Base-by-base conservation (phyloP, 257 asterid species). In the Ocimum tenuiflorum region DNA sequence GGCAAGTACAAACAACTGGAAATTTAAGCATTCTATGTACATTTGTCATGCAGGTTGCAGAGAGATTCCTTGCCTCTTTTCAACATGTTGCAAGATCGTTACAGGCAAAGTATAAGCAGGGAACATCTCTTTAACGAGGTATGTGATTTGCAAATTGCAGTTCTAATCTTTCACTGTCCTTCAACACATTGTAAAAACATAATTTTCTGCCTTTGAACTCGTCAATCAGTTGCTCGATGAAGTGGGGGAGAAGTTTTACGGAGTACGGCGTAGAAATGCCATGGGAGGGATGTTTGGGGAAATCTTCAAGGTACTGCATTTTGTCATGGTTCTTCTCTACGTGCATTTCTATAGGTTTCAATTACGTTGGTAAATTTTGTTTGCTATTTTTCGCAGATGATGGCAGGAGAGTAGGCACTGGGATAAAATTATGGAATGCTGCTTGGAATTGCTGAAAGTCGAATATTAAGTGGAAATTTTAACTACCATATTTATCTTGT, bases 211-310 rank as follows among this genome's bases (percentile, higher is more conserved):
- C 76, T 54, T 65, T 52, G 42, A 41, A 56, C 36, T 66, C 60
- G 24, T 73, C 77, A 71, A 68, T 72, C 73, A 91, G 98, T 81
- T 89, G 80, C 83, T 91, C 47, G 96, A 91, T 67, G 95, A 85
- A 74, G 75, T 91, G 17, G 98, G 89, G 0, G 88, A 81, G 79
- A 89, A 84, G 77, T 91, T 91, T 61, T 91, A 89, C 56, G 96
- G 96, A 11, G 91, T 91, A 52, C 82, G 69, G 18, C 92, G 96
- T 36, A 75, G 77, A 79, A 89, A 76, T 73, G 52, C 94, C 63
- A 71, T 91, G 91, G 95, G 90, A 17, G 98, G 98, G 78, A 85
- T 89, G 92, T 83, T 91, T 68, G 98, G 98, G 72, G 98, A 91
- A 56, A 39, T 91, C 9, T 91, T 91, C 48, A 88, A 91, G 96